A percentile compares a stretch with the other conserved stretches of the same genome.
Conservation (phyloP, 306 rosid species). For the Prunus dulcis region DNA sequence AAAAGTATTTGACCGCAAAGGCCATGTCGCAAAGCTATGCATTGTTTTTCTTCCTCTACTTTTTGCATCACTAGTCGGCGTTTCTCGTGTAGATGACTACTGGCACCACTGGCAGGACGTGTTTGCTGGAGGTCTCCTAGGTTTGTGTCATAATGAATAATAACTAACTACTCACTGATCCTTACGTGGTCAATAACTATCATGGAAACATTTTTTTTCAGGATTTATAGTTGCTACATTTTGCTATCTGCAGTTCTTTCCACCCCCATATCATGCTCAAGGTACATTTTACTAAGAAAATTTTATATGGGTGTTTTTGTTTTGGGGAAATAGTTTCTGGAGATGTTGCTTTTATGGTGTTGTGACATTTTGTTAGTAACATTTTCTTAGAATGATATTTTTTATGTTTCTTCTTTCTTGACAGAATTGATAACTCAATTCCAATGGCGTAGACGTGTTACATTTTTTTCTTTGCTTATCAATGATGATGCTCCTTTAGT, state of each 20-base stretch:
- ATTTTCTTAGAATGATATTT: neutral
- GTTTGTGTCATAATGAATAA: slow-evolving; percentile 37
- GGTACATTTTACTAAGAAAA: slow-evolving; percentile 44
- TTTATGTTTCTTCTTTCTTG: neutral
- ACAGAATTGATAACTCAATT: neutral
- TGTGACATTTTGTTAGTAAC: neutral
- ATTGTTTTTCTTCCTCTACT: slow-evolving; percentile 69
- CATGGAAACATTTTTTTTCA: slow-evolving; percentile 31
- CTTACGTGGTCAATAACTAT: slow-evolving; percentile 14
- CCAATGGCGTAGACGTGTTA: neutral
- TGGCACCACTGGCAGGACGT: slow-evolving; percentile 99
- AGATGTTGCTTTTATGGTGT: neutral
- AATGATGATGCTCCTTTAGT: neutral
- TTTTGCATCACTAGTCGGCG: slow-evolving; percentile 76
- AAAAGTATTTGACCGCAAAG: slow-evolving; percentile 61
- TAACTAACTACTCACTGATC: slow-evolving; percentile 2
- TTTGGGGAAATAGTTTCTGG: neutral
- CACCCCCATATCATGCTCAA: slow-evolving; percentile 79
- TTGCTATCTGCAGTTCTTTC: slow-evolving; percentile 88
- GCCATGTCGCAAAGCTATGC: slow-evolving; percentile 79
- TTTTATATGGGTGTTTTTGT: neutral
- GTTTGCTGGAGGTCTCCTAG: slow-evolving; percentile 80
- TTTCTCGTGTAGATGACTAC: slow-evolving; percentile 86
- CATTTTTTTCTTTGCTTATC: neutral
- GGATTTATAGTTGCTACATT: slow-evolving; percentile 68